Conservation (phyloP, 768 basidiomycete genomes). For the Sarcodon sp. region DNA sequence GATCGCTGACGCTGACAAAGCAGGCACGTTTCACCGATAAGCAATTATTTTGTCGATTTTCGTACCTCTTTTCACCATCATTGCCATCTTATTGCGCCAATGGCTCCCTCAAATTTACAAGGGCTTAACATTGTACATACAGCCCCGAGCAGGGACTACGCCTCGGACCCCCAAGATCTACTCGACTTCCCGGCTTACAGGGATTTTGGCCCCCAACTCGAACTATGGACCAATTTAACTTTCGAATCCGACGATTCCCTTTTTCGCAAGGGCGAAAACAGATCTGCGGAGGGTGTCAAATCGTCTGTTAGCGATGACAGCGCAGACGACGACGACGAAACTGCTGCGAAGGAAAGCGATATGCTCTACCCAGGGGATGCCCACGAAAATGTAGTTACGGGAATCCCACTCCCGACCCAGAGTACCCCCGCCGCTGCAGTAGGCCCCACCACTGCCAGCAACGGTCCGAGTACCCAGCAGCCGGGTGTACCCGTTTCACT, state of each 20-base stretch:
- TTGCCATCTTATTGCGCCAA: conserved; percentile 9
- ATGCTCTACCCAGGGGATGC: conserved; percentile 13
- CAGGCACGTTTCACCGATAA: too few relatives aligned
- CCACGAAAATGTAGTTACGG: conserved; percentile 48
- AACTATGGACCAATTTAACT: conserved; percentile 73
- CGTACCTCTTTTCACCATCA: too few relatives aligned
- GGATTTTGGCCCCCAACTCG: conserved; percentile 66
- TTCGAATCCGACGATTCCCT: conserved; percentile 69
- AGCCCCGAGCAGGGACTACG: conserved; percentile 22
- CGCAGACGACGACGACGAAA: conserved; percentile 14
- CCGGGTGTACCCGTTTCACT: conserved; percentile 14
- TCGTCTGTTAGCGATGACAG: conserved; percentile 19
- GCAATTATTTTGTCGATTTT: too few relatives aligned
- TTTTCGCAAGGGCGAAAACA: conserved; percentile 18
- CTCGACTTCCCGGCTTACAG: conserved; percentile 53
- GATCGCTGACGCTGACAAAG: too few relatives aligned
- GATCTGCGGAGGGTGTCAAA: conserved; percentile 10
- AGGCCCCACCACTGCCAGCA: conserved; percentile 25
- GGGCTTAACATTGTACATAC: conserved; percentile 75
- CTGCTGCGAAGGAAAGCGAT: conserved; percentile 5
- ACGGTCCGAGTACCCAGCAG: conserved; percentile 11
- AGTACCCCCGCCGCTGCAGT: conserved; percentile 12
- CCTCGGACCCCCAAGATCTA: conserved; percentile 36
- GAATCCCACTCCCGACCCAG: conserved; percentile 23
- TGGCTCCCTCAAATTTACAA: conserved; percentile 55